phyloP scores from a whole-genome alignment of 371 early-diverging fungal species.

The Apophysomyces ossiformis region DNA sequence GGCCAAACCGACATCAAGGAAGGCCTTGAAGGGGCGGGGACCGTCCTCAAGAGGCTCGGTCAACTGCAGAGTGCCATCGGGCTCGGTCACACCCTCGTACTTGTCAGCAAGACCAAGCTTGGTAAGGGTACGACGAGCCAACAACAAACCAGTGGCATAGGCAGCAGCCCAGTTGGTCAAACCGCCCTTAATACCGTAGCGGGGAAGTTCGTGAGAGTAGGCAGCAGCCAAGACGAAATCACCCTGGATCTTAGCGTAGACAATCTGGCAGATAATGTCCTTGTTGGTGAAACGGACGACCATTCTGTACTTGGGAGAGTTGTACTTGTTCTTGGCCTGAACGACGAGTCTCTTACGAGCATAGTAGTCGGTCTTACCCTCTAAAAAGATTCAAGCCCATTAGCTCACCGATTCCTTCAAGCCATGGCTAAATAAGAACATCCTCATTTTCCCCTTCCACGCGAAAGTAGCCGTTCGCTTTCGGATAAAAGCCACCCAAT shows the following conservation, averaged over 20 bases:
- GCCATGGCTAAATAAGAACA: no score
- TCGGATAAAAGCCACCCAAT: conserved; percentile 1
- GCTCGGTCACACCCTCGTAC: conserved; percentile 95
- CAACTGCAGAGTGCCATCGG: conserved; percentile 91
- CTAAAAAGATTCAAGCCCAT: conserved; percentile 42
- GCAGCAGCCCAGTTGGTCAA: conserved; percentile 99
- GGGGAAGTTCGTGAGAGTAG: conserved; percentile 98
- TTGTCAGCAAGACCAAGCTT: conserved; percentile 96
- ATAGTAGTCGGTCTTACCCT: conserved; percentile 99
- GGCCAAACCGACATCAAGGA: conserved; percentile 99
- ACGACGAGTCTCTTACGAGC: conserved; percentile 91
- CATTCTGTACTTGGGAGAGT: conserved; percentile 99
- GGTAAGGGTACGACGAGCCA: conserved; percentile 96
- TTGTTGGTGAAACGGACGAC: conserved; percentile 99
- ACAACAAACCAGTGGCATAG: conserved; percentile 99
- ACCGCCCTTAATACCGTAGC: conserved; percentile 99
- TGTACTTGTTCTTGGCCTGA: conserved; percentile 99
- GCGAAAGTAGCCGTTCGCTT: not conserved
- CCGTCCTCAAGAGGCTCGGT: conserved; percentile 95
- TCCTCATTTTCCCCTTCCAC: no score
- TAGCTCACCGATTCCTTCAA: not conserved
- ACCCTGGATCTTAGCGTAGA: conserved; percentile 99
- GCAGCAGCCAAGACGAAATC: conserved; percentile 98
- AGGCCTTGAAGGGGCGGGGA: conserved; percentile 98
- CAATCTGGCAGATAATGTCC: conserved; percentile 98